Base-by-base conservation (phyloP, 805 yeast genomes). In the Wickerhamomyces subpelliculosus region DNA sequence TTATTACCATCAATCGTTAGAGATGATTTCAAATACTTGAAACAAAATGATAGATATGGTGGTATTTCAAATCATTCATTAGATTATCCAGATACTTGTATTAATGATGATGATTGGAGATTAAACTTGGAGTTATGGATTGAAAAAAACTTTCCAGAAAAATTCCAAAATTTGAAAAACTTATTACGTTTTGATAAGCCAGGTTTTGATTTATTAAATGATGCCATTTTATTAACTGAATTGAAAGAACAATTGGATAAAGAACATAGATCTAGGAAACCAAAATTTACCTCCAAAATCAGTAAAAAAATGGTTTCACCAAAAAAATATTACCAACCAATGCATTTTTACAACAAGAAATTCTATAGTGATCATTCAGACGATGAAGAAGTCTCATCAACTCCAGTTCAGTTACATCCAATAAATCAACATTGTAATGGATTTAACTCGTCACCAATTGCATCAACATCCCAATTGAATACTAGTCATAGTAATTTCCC, bases 71-170 rank as follows among this genome's bases (percentile, higher is more conserved):
- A 40, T 12, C 47, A 49, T 24, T 47, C 56, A 2, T 28, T 48
- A 25, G 48, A 51, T 17, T 54, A 51, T 35, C 58, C 58, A 41
- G 61, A 60, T 32, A 56, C 67, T 27, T 61, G 62, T 28, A 48
- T 60, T 33, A 64, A 63, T 41, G 68, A 68, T 43, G 60, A 60
- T 22, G 68, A 64, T 44, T 70, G 75, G 75, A 61, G 73, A 46
- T 58, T 61, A 34, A 60, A 62, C 44, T 54, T 67, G 38, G 64
- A 62, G 28, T 46, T 56, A n/a, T 62, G 67, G 57, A 52, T 69
- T 27, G 64, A 65, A 36, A 64, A 60, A 43, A 65, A 64, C 40
- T 64, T 67, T 47, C 63, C 63, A 19, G 61, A 61, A 42, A 56
- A 57, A 24, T 62, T 64, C 47, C 58, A 56, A 42, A 62, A 60